A percentile compares a stretch with the other conserved stretches of the same genome.
phyloP scores from a whole-genome alignment of 2,329 filamentous ascomycete genomes.

The Westerdykella sp. region DNA sequence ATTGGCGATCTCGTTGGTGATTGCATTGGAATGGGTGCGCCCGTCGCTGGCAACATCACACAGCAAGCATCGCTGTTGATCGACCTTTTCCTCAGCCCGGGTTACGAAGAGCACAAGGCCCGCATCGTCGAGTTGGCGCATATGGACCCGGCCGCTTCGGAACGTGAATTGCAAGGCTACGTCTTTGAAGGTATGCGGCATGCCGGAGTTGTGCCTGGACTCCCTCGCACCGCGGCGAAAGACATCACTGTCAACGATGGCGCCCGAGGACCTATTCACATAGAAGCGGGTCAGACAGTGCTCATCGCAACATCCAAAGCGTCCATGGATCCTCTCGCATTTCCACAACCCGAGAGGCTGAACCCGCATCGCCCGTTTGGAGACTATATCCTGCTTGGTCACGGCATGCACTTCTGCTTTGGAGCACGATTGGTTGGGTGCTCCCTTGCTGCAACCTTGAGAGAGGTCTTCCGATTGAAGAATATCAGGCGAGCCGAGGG shows the following conservation, averaged over 20 bases:
- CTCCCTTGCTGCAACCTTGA: conserved; percentile 25
- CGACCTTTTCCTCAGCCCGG: conserved; percentile 47
- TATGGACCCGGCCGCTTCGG: conserved; percentile 43
- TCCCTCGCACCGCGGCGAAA: conserved; percentile 45
- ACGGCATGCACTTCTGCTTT: conserved; percentile 32
- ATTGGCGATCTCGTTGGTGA: conserved; percentile 46
- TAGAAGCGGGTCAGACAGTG: conserved; percentile 37
- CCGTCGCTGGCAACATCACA: conserved; percentile 48
- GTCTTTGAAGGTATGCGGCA: conserved; percentile 53
- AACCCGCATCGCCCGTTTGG: conserved; percentile 35
- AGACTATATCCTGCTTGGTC: conserved; percentile 28
- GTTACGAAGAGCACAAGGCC: conserved; percentile 47
- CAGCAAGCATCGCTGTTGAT: conserved; percentile 51
- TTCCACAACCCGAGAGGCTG: conserved; percentile 27
- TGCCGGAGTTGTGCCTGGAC: conserved; percentile 47
- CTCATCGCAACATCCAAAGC: conserved; percentile 40
- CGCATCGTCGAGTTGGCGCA: conserved; percentile 48
- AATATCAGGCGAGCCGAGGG: conserved; percentile 29
- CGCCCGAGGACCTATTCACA: conserved; percentile 41
- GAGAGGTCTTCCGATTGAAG: conserved; percentile 30
- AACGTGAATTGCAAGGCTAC: conserved; percentile 56
- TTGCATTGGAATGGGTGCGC: conserved; percentile 46
- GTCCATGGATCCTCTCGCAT: conserved; percentile 28
- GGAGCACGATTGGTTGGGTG: conserved; percentile 25
- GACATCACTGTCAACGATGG: conserved; percentile 47